phyloP scores from a whole-genome alignment of 148 eudicot species.

The Linanthus parryae region DNA sequence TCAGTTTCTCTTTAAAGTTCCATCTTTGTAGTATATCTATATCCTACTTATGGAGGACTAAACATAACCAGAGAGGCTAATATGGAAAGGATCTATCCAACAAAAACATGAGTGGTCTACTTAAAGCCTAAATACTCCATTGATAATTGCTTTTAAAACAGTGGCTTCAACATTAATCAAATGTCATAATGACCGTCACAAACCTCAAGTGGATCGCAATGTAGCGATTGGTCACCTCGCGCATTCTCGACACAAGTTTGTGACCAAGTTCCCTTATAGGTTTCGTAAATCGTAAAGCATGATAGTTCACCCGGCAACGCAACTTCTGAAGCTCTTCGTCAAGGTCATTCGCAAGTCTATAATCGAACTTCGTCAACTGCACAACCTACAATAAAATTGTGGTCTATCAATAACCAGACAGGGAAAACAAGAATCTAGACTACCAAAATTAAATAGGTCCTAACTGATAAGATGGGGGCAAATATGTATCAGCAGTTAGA shows the following conservation, averaged over 20 bases:
- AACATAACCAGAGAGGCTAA: no score
- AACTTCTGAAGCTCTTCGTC: constrained; percentile 79
- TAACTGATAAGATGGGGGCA: no score
- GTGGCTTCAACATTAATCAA: no score
- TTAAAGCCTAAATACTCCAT: no score
- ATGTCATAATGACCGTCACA: constrained; percentile 11
- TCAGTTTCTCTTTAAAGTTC: no score
- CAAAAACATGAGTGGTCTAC: no score
- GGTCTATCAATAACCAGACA: not conserved
- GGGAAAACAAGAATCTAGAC: not conserved
- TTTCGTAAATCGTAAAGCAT: constrained; percentile 80
- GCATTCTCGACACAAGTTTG: constrained; percentile 59
- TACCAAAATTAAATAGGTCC: no score
- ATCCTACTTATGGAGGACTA: no score
- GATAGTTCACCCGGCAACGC: constrained; percentile 93
- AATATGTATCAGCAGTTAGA: no score
- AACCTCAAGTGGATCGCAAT: constrained; percentile 96
- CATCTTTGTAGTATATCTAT: no score
- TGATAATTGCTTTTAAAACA: no score
- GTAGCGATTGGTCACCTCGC: constrained; percentile 62
- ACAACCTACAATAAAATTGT: constrained; percentile 54
- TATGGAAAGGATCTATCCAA: no score
- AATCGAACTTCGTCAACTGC: constrained; percentile 94
- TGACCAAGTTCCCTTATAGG: constrained; percentile 74
- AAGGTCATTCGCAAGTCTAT: constrained; percentile 88